Base-by-base conservation (phyloP, 495 filamentous ascomycete species). In the Geoglossum glabrum region DNA sequence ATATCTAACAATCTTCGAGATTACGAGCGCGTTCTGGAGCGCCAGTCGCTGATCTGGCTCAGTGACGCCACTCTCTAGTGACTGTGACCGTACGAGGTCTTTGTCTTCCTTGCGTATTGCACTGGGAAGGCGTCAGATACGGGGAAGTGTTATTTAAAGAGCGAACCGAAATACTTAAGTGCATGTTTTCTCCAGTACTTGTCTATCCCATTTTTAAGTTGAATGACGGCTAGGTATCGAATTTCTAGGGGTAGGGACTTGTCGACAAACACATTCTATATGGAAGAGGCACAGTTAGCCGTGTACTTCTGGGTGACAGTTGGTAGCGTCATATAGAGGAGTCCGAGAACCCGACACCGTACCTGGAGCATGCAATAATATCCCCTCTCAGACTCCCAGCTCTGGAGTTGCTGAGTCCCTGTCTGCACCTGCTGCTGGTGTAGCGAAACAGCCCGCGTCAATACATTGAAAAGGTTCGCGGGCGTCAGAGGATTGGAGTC, bases 201-300 rank as follows among this genome's bases (percentile, higher is more conserved):
- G 63, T 96, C 90, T 64, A 95, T 86, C 27, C 87, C 92, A 67
- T 96, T 95, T 67, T 96, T 96, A 56, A 98, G 72, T 64, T 93
- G 86, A 60, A 95, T 96, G 54, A 95, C 81, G 19, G 88, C 81
- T n/a, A 95, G 77, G 66, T 92, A 86, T 54, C 92, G 83, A 45
- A 87, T 76, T 62, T 90, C 82, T 15, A 74, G 64, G 11, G 87
- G 86, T 0, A 90, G 71, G 5, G 76, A 76, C 46, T 80, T 79
- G 68, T 95, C 85, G 50, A 94, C 70, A 65, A 87, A 95, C 7
- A 84, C 76, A 57, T 83, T 78, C 83, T 93, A 47, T 13, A 28
- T 50, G 17, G 26, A 59, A 26, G 23, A 15, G 11, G 9, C 50
- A 45, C 26, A 11, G 26, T 50, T 26, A 59, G 57, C 25, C 15